These are phyloP conservation scores for Bidens hawaiensis DNA, from an alignment of 140 eudicot genomes.

Conservation along the genomic window DNA sequence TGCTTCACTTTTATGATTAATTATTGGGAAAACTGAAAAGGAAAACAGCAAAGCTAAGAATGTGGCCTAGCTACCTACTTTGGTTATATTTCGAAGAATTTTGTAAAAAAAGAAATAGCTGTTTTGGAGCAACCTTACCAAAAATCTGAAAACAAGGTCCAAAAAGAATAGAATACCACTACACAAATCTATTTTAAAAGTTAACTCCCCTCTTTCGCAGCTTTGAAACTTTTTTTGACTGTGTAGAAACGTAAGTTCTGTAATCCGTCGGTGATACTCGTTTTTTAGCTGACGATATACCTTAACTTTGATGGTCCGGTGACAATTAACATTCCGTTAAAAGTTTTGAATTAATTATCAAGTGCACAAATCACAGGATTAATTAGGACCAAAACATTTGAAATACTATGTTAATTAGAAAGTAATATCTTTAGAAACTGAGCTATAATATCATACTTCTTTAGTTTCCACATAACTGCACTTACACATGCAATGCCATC, in stretches of 20 bases:
- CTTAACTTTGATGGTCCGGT: background rate
- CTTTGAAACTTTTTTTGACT: no score
- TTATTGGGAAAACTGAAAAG: background rate
- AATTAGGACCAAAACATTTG: background rate
- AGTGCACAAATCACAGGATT: background rate
- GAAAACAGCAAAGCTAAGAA: background rate
- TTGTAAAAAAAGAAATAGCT: background rate
- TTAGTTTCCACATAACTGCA: no score
- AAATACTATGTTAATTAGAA: no score
- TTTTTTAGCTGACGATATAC: no score
- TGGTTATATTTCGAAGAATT: background rate
- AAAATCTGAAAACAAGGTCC: constrained; percentile 13
- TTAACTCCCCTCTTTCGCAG: no score
- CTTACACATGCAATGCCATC: no score
- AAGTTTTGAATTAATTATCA: background rate
- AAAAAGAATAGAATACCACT: no score
- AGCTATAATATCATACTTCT: no score
- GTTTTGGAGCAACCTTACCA: background rate
- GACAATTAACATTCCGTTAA: background rate
- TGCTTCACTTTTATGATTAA: constrained; percentile 15
- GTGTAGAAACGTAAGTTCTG: no score
- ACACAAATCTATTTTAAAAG: no score
- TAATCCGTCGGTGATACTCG: no score
- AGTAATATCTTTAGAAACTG: no score
- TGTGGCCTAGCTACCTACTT: background rate